Conservation (phyloP, 2,329 filamentous ascomycete species). For the Sporothrix euskadiensis region DNA sequence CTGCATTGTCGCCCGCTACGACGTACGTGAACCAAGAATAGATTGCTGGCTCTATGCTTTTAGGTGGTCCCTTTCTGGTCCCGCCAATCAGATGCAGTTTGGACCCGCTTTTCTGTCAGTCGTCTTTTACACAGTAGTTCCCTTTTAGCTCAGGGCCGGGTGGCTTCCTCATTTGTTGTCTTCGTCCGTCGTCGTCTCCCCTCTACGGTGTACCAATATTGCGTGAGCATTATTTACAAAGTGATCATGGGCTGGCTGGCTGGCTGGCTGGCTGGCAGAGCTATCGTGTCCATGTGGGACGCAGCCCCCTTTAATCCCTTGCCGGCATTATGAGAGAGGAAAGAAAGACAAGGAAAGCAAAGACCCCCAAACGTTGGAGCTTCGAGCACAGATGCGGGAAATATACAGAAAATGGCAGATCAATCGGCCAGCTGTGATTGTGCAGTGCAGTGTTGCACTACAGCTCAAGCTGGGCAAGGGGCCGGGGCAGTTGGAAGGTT, state of each 20-base stretch:
- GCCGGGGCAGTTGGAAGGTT: not conserved
- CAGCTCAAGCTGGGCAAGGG: constrained; percentile 17
- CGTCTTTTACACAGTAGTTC: not conserved
- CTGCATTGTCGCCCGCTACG: not conserved
- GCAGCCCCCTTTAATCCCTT: not conserved
- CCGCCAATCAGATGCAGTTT: constrained; percentile 2
- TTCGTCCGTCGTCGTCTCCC: not conserved
- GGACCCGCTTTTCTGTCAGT: not conserved
- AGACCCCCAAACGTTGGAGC: not conserved
- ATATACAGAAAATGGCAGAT: not conserved
- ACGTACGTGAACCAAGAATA: constrained; percentile 19
- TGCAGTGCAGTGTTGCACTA: constrained; percentile 17
- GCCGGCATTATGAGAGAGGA: not conserved
- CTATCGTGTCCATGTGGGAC: not conserved
- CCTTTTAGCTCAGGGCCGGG: not conserved
- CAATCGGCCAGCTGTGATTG: not conserved
- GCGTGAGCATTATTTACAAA: constrained; percentile 16
- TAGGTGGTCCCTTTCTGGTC: not conserved
- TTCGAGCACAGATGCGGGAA: constrained; percentile 2
- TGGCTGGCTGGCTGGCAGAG: not conserved
- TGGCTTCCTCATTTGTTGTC: not conserved
- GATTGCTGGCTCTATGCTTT: not conserved
- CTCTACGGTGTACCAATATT: constrained; percentile 18
- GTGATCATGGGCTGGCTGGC: not conserved
- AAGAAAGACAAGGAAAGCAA: too few relatives aligned